These are phyloP conservation scores for Zizania palustris DNA, from an alignment of 202 grass and related monocot species.

Conservation along the genomic window DNA sequence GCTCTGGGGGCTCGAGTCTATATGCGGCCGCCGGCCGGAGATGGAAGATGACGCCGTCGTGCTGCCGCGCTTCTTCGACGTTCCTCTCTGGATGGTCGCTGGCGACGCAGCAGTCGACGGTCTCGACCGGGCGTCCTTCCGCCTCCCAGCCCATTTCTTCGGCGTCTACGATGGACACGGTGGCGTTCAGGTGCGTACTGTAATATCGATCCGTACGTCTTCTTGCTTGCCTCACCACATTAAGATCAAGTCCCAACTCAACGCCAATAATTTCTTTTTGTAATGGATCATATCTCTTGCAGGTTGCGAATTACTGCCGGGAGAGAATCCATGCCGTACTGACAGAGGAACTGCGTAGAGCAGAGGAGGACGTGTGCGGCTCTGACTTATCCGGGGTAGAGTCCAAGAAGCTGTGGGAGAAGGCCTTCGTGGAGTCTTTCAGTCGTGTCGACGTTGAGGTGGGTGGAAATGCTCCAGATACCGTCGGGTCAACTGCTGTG, in stretches of 20 bases:
- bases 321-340: conserved; percentile 57
- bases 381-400: conserved; percentile 23
- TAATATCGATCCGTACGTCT: too few species aligned
- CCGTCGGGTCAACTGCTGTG: conserved; percentile 79
- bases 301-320: conserved; percentile 82
- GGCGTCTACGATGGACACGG: conserved; percentile 91
- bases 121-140: conserved; percentile 51
- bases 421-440: conserved; percentile 71
- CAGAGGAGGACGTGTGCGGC: conserved; percentile 1
- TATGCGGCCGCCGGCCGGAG: conserved; percentile 64
- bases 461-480: conserved; percentile 58
- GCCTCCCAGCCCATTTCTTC: conserved; percentile 73
- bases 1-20: conserved; percentile 66
- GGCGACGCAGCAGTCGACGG: conserved; percentile 50
- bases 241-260: neutral
- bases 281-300: neutral
- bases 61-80: conserved; percentile 50
- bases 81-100: conserved; percentile 72
- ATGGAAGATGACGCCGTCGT: conserved; percentile 75
- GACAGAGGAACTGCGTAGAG: conserved; percentile 47
- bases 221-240: neutral
- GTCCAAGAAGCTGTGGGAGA: conserved; percentile 66
- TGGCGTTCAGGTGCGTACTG: conserved; percentile 54
- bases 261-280: neutral
- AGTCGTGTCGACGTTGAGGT: conserved; percentile 73